phyloP scores from a whole-genome alignment of 116 monocot species.

The Iris pallida region DNA sequence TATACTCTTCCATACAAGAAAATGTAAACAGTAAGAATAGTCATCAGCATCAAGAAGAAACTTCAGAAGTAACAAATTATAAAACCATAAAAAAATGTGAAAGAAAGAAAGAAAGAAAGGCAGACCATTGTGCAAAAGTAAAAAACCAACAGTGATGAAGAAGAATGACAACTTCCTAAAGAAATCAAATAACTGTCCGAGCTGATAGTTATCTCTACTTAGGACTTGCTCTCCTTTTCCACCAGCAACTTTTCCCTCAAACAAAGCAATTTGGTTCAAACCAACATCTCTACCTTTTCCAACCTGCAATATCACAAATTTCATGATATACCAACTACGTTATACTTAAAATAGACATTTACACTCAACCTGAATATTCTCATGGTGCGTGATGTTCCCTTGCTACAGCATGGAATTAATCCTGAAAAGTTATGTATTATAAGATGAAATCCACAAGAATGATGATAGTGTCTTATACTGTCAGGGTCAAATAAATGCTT shows the following conservation, averaged over 20 bases:
- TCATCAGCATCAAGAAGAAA: slow-evolving; percentile 52
- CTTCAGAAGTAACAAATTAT: too few relatives aligned
- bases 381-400: slow-evolving; percentile 95
- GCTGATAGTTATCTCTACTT: slow-evolving; percentile 84
- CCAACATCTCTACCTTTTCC: too few relatives aligned
- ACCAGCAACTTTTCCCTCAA: slow-evolving; percentile 97
- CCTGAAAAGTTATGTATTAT: too few relatives aligned
- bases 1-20: slow-evolving; percentile 76
- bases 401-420: slow-evolving; percentile 90
- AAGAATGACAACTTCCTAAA: slow-evolving; percentile 74
- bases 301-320: slow-evolving; percentile 13
- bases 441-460: too few relatives aligned
- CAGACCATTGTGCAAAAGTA: slow-evolving; percentile 79
- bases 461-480: too few relatives aligned
- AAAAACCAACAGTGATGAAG: slow-evolving; percentile 71
- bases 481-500: too few relatives aligned
- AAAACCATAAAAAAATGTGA: slow-evolving; percentile 1
- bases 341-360: too few relatives aligned
- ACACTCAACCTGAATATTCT: slow-evolving; percentile 90
- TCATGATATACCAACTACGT: slow-evolving; percentile 6
- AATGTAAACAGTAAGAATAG: slow-evolving; percentile 66
- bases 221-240: slow-evolving; percentile 97
- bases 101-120: neutral
- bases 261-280: slow-evolving; percentile 89
- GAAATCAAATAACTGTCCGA: slow-evolving; percentile 87